Conservation (phyloP, 139 green algal species). For the Chlorella sp. region DNA sequence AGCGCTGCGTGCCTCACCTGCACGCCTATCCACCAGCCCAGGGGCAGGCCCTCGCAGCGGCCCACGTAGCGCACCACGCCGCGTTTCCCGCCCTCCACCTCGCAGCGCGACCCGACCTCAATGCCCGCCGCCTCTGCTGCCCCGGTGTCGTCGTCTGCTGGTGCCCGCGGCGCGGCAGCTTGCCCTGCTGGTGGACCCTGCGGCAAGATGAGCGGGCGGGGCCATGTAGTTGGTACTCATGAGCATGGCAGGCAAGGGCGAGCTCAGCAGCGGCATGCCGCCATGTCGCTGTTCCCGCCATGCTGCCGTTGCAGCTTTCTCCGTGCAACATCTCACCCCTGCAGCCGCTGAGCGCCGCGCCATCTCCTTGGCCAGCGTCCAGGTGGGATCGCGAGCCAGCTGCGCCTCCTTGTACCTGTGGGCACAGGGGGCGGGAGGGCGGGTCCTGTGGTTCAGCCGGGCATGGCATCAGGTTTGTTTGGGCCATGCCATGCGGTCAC, state of each 20-base stretch:
- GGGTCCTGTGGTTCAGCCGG: too few species aligned
- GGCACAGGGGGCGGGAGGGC: too few species aligned
- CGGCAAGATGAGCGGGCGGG: background rate
- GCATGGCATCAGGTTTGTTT: too few species aligned
- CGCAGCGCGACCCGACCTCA: constrained; percentile 78
- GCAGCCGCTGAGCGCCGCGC: constrained; percentile 46
- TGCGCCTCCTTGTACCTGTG: constrained; percentile 49
- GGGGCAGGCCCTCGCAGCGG: constrained; percentile 35
- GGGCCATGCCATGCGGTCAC: too few species aligned
- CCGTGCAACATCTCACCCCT: background rate
- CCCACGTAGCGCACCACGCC: constrained; percentile 77
- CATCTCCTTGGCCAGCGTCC: constrained; percentile 91
- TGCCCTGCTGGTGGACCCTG: constrained; percentile 46
- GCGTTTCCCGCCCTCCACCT: constrained; percentile 90
- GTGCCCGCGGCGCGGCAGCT: too few species aligned
- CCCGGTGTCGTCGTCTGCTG: constrained; percentile 47
- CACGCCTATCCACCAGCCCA: constrained; percentile 92
- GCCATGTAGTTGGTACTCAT: background rate
- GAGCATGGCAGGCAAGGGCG: background rate
- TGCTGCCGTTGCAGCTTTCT: too few species aligned
- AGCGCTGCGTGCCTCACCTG: constrained; percentile 29
- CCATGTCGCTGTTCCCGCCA: background rate
- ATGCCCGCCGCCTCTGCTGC: constrained; percentile 56
- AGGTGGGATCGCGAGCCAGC: constrained; percentile 84
- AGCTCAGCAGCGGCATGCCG: background rate